Conservation (phyloP, 768 basidiomycete species). For the Imleria badia region DNA sequence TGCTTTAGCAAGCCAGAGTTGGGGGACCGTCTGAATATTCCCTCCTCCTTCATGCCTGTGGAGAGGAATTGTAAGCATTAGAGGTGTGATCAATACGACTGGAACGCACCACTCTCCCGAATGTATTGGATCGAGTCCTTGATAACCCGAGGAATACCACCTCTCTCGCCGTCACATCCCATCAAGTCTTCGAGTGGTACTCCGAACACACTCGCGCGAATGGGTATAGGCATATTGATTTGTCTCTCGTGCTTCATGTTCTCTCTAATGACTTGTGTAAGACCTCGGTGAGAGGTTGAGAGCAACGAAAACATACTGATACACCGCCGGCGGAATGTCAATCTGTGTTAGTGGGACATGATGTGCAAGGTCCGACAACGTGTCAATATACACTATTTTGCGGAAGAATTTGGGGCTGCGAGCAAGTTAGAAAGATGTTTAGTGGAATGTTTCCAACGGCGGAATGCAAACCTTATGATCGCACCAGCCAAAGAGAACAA, state of each 20-base stretch:
- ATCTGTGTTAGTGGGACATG: constrained; percentile 86
- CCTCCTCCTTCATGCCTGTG: constrained; percentile 64
- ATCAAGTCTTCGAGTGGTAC: constrained; percentile 81
- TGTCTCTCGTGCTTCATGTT: constrained; percentile 72
- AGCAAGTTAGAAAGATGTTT: neutral
- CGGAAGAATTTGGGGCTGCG: constrained; percentile 87
- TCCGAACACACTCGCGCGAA: constrained; percentile 68
- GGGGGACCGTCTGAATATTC: constrained; percentile 82
- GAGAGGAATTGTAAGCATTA: neutral
- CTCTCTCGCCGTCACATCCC: constrained; percentile 82
- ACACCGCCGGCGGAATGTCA: constrained; percentile 79
- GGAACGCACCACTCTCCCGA: constrained; percentile 48
- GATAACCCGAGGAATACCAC: constrained; percentile 77
- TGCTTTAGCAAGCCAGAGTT: constrained; percentile 66
- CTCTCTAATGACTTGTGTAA: constrained; percentile 49
- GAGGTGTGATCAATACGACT: neutral
- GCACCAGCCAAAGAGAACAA: constrained; percentile 86
- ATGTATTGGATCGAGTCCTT: constrained; percentile 74
- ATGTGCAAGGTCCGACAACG: constrained; percentile 73
- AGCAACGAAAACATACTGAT: constrained; percentile 56
- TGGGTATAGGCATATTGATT: constrained; percentile 63
- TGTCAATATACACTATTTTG: constrained; percentile 74
- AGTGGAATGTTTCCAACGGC: neutral
- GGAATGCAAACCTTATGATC: constrained; percentile 66
- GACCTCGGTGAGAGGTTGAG: neutral